Evolutionary conservation across 225 moss, liverwort and hornwort genomes (phyloP).

Genomic region (Marchantia polymorpha): DNA sequence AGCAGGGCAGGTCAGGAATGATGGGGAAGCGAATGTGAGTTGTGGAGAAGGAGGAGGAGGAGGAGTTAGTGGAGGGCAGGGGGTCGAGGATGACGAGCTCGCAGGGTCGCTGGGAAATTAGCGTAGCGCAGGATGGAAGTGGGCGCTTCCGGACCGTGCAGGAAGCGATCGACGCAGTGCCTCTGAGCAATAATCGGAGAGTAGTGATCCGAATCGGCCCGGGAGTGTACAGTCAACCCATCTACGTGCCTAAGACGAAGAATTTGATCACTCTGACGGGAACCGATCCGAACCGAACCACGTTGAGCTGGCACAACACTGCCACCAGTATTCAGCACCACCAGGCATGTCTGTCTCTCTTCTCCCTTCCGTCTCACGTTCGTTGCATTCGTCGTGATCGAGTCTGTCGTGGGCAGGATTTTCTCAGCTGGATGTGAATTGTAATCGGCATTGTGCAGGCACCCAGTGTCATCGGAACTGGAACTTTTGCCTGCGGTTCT

Average conservation of each 20-base stretch:
- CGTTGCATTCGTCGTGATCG: not conserved
- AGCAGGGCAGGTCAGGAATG: too few relatives aligned
- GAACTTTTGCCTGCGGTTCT: conserved; percentile 87
- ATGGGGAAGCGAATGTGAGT: not conserved
- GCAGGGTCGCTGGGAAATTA: conserved; percentile 34
- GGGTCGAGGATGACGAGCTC: conserved; percentile 11
- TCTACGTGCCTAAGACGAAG: conserved; percentile 85
- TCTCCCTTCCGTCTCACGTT: too few relatives aligned
- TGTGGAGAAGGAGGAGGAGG: not conserved
- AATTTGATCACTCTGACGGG: conserved; percentile 73
- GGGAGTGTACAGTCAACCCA: conserved; percentile 74
- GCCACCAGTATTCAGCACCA: conserved; percentile 78
- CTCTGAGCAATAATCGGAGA: conserved; percentile 65
- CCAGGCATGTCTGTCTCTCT: conserved; percentile 34
- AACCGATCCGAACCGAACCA: conserved; percentile 56
- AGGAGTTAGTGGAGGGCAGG: not conserved
- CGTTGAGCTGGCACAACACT: conserved; percentile 81
- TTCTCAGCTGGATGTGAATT: not conserved
- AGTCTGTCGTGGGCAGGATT: not conserved
- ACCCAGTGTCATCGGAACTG: conserved; percentile 69
- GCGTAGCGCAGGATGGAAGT: conserved; percentile 68
- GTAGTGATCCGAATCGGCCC: conserved; percentile 66
- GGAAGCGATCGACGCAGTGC: conserved; percentile 77
- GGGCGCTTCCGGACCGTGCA: conserved; percentile 74
- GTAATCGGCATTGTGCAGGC: conserved; percentile 25